Evolutionary conservation across 177 flowering plant species (phyloP), one percentile per base, ranked within the genome.

Genomic region (Vitis hybrid): DNA sequence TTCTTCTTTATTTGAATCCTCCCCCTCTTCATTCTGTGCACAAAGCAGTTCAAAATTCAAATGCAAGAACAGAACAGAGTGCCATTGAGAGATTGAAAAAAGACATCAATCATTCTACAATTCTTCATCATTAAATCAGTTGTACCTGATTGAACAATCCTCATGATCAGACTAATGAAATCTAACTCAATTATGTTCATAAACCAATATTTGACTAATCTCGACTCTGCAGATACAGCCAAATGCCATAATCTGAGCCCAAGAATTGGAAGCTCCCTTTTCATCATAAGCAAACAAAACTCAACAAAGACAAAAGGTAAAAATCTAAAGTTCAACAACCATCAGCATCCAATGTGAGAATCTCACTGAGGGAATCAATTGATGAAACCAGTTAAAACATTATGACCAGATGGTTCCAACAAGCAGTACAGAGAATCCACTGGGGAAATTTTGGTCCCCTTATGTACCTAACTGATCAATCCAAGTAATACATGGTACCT

Each of bases 21-120:
- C 62, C 24, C 49, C 72, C 59, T 73, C 72, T 56, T 69, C 80
- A 63, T 59, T 66, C 80, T 74, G 70, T 60, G 49, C 24, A 62
- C 1, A 62, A 4, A 47, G 20, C 31, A 55, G 24, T 59, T 52
- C 18, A 49, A 17, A 38, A 56, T 33, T 33, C 44, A 33, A 6
- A 33, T 0, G 4, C 7, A 33, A 4, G 5, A 33, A 4, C 44
- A 33, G 44, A 33, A 5, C 44, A 33, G 44, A 33, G 44, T 33
- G 7, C 7, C 44, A 22, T 33, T 33, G 44, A 33, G 44, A 33
- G 44, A 4, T 51, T 17, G 19, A 62, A 22, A 19, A 22, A 1
- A 57, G 13, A 14, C 13, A 15, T 15, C 60, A 54, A n/a, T 33
- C 44, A 33, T 33, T 33, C 44, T 33, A 33, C 24, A 22, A 22